Percentiles rank a stretch among this genome's conserved stretches.
These are phyloP conservation scores for Mallotus nudiflorus DNA, from an alignment of 345 rosid species.

Conservation along the genomic window DNA sequence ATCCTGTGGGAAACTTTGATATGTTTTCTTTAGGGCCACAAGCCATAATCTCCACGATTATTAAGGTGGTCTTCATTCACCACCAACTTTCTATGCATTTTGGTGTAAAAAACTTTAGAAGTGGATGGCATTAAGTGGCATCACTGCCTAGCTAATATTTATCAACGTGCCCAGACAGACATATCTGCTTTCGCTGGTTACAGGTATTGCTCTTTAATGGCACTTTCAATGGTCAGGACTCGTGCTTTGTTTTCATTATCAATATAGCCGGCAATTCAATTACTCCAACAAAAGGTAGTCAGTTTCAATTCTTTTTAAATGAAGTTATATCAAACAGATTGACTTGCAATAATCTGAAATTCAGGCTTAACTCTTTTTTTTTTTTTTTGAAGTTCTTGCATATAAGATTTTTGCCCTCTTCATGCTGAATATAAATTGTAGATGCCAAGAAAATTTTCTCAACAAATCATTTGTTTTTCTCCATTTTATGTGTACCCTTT, in stretches of 20 bases:
- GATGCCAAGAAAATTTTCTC: constrained; percentile 6
- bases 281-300: not conserved
- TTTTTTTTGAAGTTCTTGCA: not conserved
- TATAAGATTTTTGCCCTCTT: not conserved
- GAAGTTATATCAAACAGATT: not conserved
- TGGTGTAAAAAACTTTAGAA: not conserved
- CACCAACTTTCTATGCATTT: constrained; percentile 18
- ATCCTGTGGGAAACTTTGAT: not conserved
- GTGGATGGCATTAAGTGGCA: constrained; percentile 1
- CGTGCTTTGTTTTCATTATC: constrained; percentile 9
- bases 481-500: not conserved
- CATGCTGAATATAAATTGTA: not conserved
- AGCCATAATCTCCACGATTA: not conserved
- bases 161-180: constrained; percentile 9
- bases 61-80: not conserved
- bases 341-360: not conserved
- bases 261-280: constrained; percentile 7
- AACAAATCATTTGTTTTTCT: not conserved
- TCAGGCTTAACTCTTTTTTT: not conserved
- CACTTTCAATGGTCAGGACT: constrained; percentile 2
- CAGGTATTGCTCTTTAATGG: constrained; percentile 12
- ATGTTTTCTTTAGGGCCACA: constrained; percentile 28
- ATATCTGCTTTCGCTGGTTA: constrained; percentile 3
- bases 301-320: not conserved
- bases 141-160: not conserved